Evolutionary conservation across 495 filamentous ascomycete genomes (phyloP).

Genomic region (Penicillium taxi): DNA sequence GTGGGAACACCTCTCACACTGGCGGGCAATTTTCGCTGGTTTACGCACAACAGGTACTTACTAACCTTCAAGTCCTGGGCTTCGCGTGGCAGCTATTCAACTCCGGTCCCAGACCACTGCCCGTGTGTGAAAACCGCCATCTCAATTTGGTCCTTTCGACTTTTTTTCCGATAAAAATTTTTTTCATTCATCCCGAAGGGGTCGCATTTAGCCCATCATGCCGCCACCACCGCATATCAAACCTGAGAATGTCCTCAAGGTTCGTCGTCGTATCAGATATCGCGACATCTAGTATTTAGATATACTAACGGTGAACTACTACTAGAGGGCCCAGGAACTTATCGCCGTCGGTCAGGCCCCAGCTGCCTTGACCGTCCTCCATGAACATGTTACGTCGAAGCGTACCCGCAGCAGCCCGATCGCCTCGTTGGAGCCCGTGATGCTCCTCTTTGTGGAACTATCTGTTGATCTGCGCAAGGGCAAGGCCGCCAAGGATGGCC

Average conservation of each 20-base stretch:
- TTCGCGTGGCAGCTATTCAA: slow-evolving; percentile 39
- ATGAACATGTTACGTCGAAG: slow-evolving; percentile 99
- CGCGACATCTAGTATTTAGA: background rate
- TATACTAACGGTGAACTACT: too few species aligned
- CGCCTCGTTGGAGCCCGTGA: slow-evolving; percentile 91
- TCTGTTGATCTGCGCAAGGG: slow-evolving; percentile 95
- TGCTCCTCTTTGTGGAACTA: slow-evolving; percentile 94
- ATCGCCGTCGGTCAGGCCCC: slow-evolving; percentile 91
- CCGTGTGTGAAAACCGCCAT: slow-evolving; percentile 17
- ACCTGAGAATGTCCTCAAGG: slow-evolving; percentile 98
- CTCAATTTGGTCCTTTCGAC: slow-evolving; percentile 2
- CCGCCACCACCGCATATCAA: slow-evolving; percentile 93
- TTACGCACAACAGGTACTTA: slow-evolving; percentile 37
- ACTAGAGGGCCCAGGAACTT: slow-evolving; percentile 86
- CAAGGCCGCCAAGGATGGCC: slow-evolving; percentile 94
- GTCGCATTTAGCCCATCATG: slow-evolving; percentile 54
- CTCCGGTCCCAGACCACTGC: slow-evolving; percentile 18
- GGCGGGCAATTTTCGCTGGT: slow-evolving; percentile 30
- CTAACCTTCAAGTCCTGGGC: slow-evolving; percentile 23
- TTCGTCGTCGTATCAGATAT: slow-evolving; percentile 24
- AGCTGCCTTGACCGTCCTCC: slow-evolving; percentile 87
- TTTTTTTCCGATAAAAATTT: slow-evolving; percentile 6
- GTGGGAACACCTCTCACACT: slow-evolving; percentile 29
- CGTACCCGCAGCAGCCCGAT: slow-evolving; percentile 95
- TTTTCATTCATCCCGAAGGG: slow-evolving; percentile 20